phyloP scores from a whole-genome alignment of 192 early-diverging fungal species.

The Podila verticillata region DNA sequence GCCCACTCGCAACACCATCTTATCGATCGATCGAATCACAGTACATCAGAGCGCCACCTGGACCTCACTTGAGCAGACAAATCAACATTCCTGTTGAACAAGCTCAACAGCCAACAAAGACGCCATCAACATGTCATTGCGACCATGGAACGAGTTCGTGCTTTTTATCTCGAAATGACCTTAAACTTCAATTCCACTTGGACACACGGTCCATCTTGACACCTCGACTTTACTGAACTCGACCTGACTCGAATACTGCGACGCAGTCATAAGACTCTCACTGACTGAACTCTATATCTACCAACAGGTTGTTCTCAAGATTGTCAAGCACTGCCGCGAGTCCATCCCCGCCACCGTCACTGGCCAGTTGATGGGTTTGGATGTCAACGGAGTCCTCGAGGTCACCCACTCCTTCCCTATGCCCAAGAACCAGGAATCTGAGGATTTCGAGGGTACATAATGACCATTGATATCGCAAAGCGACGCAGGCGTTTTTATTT shows the following conservation, averaged over 20 bases:
- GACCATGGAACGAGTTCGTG: too few species aligned
- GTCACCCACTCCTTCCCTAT: conserved; percentile 93
- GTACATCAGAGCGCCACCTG: too few species aligned
- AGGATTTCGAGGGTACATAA: conserved; percentile 43
- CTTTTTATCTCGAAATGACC: too few species aligned
- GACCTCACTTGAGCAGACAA: too few species aligned
- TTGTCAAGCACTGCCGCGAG: conserved; percentile 96
- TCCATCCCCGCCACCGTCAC: conserved; percentile 80
- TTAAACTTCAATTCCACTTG: not conserved
- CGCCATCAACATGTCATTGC: not conserved
- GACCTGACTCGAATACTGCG: not conserved
- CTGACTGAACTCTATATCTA: not conserved
- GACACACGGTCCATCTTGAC: not conserved
- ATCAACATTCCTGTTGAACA: too few species aligned
- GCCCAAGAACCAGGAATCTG: conserved; percentile 64
- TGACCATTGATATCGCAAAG: not conserved
- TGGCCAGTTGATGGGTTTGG: conserved; percentile 95
- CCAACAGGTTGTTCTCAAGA: conserved; percentile 86
- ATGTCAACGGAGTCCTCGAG: conserved; percentile 89
- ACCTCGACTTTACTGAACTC: not conserved
- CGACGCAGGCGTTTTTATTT: not conserved
- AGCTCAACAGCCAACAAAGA: too few species aligned
- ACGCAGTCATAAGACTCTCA: not conserved
- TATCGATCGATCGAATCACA: not conserved
- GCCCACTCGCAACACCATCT: not conserved